Base-by-base conservation (phyloP, 1,284 basidiomycete genomes). In the Hymenochaete sp. region DNA sequence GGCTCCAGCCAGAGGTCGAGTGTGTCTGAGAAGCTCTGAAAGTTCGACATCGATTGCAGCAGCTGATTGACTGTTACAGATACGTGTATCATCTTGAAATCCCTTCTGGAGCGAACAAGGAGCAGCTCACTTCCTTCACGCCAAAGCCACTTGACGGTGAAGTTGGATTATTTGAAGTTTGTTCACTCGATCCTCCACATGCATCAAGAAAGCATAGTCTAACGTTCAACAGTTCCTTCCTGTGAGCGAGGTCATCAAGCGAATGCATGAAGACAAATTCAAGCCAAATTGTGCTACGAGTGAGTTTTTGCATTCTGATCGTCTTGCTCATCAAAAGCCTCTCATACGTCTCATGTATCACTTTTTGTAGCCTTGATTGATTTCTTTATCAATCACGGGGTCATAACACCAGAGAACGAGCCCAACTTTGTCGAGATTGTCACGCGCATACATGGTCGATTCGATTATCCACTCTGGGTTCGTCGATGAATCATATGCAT, bases 111-210 rank as follows among this genome's bases (percentile, higher is more conserved):
- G 13, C 29, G 0, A 51, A 67, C 2, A 66, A 64, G 38, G 57
- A 66, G 13, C 72, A 77, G 50, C 57, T 70, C 19, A 49, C 56
- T 6, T 54, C 62, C 3, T 79, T 88, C 52, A 65, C 72, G 32
- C 87, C 89, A 0, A 71, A 69, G 38, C 93, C 93, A 0, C 70
- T 79, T 29, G 95, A 98, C 54, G 92, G 88, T 25, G 95, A 98
- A 61, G 93, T 97, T 3, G 91, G 96, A 58, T 82, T 75, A 1
- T 98, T 97, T 56, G 79, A 84, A 67, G 86, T 84, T 46, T 48
- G 63, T 52, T 38, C 19, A 26, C 32, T 32, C 14, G 18, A 16
- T 21, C 18, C 7, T 7, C 7, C 6, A 4, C 37, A 21, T 18
- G 6, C 35, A 37, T 29, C 18, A 6, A 33, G 14, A 18, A 48